Percentiles rank a stretch among this genome's conserved stretches.
phyloP scores from a whole-genome alignment of 345 rosid genomes.

The Brassica carinata region DNA sequence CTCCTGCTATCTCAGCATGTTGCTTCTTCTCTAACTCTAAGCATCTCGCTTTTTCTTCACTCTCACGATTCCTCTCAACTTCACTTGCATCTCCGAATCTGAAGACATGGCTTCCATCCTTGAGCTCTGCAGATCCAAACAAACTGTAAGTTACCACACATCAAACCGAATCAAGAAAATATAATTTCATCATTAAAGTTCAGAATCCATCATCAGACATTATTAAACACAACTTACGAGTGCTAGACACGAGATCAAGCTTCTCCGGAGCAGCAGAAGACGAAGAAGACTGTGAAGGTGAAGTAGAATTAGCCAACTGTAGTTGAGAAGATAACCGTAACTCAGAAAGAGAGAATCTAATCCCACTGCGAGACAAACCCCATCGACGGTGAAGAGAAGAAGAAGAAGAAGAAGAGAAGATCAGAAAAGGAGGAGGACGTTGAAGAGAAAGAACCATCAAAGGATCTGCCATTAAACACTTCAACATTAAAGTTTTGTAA shows the following conservation, averaged over 20 bases:
- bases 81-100: conserved; percentile 58
- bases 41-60: conserved; percentile 21
- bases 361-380: conserved; percentile 16
- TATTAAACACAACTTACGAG: too few species aligned
- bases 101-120: conserved; percentile 68
- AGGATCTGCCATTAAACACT: conserved; percentile 36
- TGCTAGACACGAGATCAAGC: conserved; percentile 42
- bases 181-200: too few species aligned
- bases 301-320: conserved; percentile 18
- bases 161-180: neutral
- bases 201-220: too few species aligned
- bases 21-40: conserved; percentile 17
- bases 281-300: conserved; percentile 30
- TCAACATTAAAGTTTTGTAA: conserved; percentile 17
- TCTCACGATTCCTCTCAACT: conserved; percentile 32
- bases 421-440: conserved; percentile 22
- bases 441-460: conserved; percentile 29
- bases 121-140: conserved; percentile 44
- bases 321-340: conserved; percentile 12
- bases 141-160: neutral
- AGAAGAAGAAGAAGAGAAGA: conserved; percentile 24
- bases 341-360: conserved; percentile 27
- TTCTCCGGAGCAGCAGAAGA: conserved; percentile 30
- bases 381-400: conserved; percentile 26
- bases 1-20: neutral